Conservation (phyloP, 768 basidiomycete genomes). For the Tricholoma terreum region DNA sequence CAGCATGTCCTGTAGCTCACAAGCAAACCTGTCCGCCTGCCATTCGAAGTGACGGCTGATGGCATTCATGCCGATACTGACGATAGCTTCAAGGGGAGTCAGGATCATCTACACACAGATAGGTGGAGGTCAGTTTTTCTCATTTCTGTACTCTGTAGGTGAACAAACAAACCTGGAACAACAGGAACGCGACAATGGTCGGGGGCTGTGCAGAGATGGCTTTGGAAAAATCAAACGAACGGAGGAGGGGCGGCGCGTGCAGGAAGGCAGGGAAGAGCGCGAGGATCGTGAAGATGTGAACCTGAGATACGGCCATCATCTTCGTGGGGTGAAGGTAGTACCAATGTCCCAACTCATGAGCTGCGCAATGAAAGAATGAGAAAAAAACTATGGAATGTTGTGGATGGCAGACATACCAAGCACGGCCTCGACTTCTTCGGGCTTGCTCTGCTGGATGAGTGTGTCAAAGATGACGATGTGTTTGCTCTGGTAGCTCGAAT, state of each 20-base stretch:
- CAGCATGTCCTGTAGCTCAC: slow-evolving; percentile 58
- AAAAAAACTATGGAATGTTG: not conserved
- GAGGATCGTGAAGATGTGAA: slow-evolving; percentile 86
- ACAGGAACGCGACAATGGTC: slow-evolving; percentile 80
- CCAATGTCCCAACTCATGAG: slow-evolving; percentile 98
- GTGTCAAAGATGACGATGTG: slow-evolving; percentile 98
- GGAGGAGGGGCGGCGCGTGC: slow-evolving; percentile 71
- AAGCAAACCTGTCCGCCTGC: slow-evolving; percentile 87
- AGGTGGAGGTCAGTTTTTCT: not conserved
- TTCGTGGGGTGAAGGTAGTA: slow-evolving; percentile 88
- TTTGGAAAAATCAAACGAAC: slow-evolving; percentile 77
- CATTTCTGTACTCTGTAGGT: not conserved
- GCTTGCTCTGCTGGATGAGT: slow-evolving; percentile 84
- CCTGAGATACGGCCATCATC: slow-evolving; percentile 78
- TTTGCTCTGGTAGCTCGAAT: slow-evolving; percentile 54
- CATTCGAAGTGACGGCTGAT: slow-evolving; percentile 87
- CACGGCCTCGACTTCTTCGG: slow-evolving; percentile 96
- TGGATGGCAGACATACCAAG: slow-evolving; percentile 42
- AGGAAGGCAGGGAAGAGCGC: slow-evolving; percentile 90
- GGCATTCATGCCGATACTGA: slow-evolving; percentile 74
- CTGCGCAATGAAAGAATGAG: slow-evolving; percentile 30
- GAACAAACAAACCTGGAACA: slow-evolving; percentile 62
- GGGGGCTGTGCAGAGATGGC: slow-evolving; percentile 63
- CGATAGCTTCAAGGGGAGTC: slow-evolving; percentile 72
- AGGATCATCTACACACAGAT: slow-evolving; percentile 65